Evolutionary conservation across 495 filamentous ascomycete genomes (phyloP).

Genomic region (Aspergillus ostianus): DNA sequence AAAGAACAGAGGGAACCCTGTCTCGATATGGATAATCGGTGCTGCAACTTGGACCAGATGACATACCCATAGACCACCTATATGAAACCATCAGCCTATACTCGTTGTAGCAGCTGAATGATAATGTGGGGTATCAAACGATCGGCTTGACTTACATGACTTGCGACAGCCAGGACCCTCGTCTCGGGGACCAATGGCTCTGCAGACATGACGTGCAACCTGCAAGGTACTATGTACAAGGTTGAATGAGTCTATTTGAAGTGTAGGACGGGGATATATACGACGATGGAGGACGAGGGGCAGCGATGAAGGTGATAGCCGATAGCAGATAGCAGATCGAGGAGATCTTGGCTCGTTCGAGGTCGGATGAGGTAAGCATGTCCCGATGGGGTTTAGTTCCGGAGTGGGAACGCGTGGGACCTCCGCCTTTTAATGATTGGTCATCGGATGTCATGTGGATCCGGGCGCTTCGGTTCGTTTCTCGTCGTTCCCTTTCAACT

Average conservation of each 20-base stretch:
- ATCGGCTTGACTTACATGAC: constrained; percentile 74
- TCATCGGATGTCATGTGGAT: too few relatives aligned
- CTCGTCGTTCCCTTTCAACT: background rate
- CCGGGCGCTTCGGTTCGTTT: background rate
- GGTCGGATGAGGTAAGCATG: background rate
- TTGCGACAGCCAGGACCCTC: constrained; percentile 86
- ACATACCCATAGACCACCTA: constrained; percentile 80
- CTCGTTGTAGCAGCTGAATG: background rate
- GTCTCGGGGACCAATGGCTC: constrained; percentile 70
- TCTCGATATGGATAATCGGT: background rate
- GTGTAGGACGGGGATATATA: background rate
- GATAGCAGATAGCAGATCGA: background rate
- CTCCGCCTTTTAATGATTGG: background rate
- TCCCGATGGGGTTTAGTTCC: background rate
- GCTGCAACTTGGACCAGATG: background rate
- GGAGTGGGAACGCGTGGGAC: background rate
- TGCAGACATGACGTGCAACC: constrained; percentile 24
- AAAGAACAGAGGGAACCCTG: background rate
- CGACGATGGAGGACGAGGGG: background rate
- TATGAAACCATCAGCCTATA: constrained; percentile 19
- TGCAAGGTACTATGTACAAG: background rate
- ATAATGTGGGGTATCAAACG: background rate
- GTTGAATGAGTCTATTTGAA: background rate
- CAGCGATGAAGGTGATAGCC: background rate
- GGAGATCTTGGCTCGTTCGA: background rate